These are phyloP conservation scores for Exserohilum turcica DNA, from an alignment of 2,329 filamentous ascomycete genomes.

Conservation along the genomic window DNA sequence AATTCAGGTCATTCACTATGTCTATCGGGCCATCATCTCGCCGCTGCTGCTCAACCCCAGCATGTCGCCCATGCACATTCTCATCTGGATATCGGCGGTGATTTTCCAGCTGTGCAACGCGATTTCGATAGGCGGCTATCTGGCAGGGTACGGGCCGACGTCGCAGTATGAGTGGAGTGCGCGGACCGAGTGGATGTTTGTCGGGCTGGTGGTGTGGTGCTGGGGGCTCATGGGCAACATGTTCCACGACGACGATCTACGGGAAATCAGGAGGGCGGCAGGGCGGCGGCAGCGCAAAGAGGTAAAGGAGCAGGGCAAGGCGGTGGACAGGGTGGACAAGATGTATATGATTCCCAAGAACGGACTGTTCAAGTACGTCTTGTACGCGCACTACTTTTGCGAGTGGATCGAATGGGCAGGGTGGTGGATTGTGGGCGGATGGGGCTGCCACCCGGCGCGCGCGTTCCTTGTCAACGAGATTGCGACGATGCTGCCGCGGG, in stretches of 20 bases:
- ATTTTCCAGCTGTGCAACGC: slow-evolving; percentile 83
- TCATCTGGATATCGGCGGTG: slow-evolving; percentile 68
- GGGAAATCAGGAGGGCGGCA: slow-evolving; percentile 79
- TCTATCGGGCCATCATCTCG: slow-evolving; percentile 83
- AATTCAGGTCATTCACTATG: slow-evolving; percentile 81
- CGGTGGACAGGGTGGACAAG: slow-evolving; percentile 67
- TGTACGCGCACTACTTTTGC: slow-evolving; percentile 93
- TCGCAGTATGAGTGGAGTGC: slow-evolving; percentile 60
- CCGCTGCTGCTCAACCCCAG: slow-evolving; percentile 81
- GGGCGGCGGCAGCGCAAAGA: slow-evolving; percentile 61
- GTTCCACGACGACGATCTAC: slow-evolving; percentile 86
- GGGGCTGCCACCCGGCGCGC: slow-evolving; percentile 73
- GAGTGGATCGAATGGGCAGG: slow-evolving; percentile 97
- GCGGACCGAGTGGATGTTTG: slow-evolving; percentile 52
- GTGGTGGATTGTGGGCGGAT: slow-evolving; percentile 76
- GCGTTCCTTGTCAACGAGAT: slow-evolving; percentile 87
- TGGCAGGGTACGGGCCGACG: slow-evolving; percentile 77
- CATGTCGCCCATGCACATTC: slow-evolving; percentile 85
- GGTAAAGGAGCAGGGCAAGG: slow-evolving; percentile 52
- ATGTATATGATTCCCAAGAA: slow-evolving; percentile 85
- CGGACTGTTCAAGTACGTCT: slow-evolving; percentile 79
- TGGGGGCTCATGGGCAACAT: slow-evolving; percentile 80
- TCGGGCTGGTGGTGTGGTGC: slow-evolving; percentile 77
- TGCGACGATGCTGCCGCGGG: slow-evolving; percentile 85
- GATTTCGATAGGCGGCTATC: slow-evolving; percentile 76